A percentile compares a stretch with the other conserved stretches of the same genome.
Evolutionary conservation across 1,284 basidiomycete genomes (phyloP).

Genomic region (Leccinum solheimii): DNA sequence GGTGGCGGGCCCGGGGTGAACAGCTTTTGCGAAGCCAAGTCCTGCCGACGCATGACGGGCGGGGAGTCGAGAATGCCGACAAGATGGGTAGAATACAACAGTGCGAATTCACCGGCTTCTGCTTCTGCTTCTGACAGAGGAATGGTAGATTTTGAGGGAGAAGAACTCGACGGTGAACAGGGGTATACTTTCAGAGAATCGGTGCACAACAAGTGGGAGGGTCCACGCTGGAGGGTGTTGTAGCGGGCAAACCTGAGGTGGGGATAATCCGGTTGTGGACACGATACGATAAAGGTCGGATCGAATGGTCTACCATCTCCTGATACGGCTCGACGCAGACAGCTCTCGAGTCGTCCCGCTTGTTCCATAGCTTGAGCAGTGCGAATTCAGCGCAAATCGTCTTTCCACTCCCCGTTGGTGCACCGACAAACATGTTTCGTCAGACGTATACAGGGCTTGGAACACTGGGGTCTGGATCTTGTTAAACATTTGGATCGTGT

Average conservation of each 20-base stretch:
- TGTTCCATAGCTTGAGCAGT: conserved; percentile 89
- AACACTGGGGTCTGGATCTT: conserved; percentile 57
- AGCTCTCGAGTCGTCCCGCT: conserved; percentile 83
- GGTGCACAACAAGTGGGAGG: conserved; percentile 17
- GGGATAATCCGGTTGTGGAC: conserved; percentile 10
- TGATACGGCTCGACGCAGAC: conserved; percentile 97
- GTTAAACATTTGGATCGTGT: not conserved
- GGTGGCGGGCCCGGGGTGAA: conserved; percentile 41
- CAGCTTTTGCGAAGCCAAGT: conserved; percentile 32
- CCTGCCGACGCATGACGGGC: conserved; percentile 33
- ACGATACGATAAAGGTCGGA: conserved; percentile 23
- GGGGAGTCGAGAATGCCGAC: conserved; percentile 38
- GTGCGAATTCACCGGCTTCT: conserved; percentile 18
- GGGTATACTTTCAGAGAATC: conserved; percentile 32
- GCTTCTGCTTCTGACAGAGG: conserved; percentile 33
- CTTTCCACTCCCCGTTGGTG: conserved; percentile 96
- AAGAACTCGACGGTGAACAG: conserved; percentile 41
- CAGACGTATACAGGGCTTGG: conserved; percentile 71
- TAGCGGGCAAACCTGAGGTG: conserved; percentile 16
- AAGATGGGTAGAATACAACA: conserved; percentile 24
- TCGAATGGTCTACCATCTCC: conserved; percentile 83
- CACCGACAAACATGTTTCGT: conserved; percentile 95
- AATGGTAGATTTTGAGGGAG: conserved; percentile 38
- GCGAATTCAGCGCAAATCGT: conserved; percentile 98
- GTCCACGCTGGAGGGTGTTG: conserved; percentile 14